Conservation (phyloP, 208 protist genomes). For the Polymyxa betae region DNA sequence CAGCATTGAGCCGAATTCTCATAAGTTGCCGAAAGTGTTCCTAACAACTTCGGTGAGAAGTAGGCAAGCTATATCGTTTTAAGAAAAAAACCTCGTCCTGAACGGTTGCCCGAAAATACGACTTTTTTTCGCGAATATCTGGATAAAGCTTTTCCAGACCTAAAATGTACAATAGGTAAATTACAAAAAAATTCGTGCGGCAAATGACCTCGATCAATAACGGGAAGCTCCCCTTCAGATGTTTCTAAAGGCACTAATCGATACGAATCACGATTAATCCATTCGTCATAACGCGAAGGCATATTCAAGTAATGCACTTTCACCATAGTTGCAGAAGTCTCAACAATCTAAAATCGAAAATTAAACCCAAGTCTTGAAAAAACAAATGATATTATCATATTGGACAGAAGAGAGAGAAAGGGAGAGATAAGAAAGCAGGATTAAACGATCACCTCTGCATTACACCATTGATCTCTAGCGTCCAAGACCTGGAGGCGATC, state of each 20-base stretch:
- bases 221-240: background rate
- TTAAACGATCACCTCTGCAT: background rate
- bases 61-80: background rate
- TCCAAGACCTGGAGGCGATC: slow-evolving; percentile 2
- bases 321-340: background rate
- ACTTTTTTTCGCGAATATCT: background rate
- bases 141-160: background rate
- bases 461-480: background rate
- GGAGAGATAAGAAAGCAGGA: too few relatives aligned
- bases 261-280: slow-evolving; percentile 39
- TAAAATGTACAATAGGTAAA: background rate
- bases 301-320: slow-evolving; percentile 38
- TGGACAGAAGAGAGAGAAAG: too few relatives aligned
- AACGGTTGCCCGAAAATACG: background rate
- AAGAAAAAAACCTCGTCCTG: slow-evolving; percentile 22
- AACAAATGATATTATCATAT: too few relatives aligned
- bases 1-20: background rate
- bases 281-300: background rate
- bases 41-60: background rate
- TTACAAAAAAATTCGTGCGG: background rate
- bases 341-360: background rate
- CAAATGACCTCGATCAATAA: background rate
- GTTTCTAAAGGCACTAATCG: background rate
- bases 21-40: background rate
- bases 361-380: background rate